Evolutionary conservation across 192 early-diverging fungal genomes (phyloP).

Genomic region (Diversispora eburnea): DNA sequence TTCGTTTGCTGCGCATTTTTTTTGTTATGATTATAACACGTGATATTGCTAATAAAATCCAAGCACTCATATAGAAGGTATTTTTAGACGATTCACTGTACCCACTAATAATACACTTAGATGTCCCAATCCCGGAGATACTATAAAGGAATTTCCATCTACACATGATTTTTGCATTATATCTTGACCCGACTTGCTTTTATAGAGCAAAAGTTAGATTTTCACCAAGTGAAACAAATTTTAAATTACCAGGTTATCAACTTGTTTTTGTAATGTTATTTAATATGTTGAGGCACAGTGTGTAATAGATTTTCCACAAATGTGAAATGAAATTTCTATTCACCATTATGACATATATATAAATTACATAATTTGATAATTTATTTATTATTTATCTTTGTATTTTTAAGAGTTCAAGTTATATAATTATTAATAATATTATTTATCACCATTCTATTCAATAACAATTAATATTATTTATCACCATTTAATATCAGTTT

Average conservation of each 20-base stretch:
- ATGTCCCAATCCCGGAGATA: constrained; percentile 43
- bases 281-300: background rate
- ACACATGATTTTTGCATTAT: constrained; percentile 48
- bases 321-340: background rate
- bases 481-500: too few species aligned
- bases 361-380: background rate
- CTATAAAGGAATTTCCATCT: constrained; percentile 38
- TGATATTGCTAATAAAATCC: too few species aligned
- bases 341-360: background rate
- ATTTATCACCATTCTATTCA: too few species aligned
- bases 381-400: too few species aligned
- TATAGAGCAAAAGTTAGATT: constrained; percentile 49
- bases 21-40: too few species aligned
- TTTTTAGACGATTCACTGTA: constrained; percentile 33
- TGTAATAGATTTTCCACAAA: constrained; percentile 16
- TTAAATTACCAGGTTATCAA: background rate
- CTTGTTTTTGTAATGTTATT: constrained; percentile 1
- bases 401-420: too few species aligned
- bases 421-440: too few species aligned
- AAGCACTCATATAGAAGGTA: too few species aligned
- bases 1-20: too few species aligned
- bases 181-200: constrained; percentile 55
- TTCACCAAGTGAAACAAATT: constrained; percentile 46
- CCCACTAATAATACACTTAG: constrained; percentile 40
- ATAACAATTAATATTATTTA: too few species aligned